Percentiles rank a stretch among this genome's conserved stretches.
Conservation (phyloP, 2,329 filamentous ascomycete species). For the Pezicula rhizophila region DNA sequence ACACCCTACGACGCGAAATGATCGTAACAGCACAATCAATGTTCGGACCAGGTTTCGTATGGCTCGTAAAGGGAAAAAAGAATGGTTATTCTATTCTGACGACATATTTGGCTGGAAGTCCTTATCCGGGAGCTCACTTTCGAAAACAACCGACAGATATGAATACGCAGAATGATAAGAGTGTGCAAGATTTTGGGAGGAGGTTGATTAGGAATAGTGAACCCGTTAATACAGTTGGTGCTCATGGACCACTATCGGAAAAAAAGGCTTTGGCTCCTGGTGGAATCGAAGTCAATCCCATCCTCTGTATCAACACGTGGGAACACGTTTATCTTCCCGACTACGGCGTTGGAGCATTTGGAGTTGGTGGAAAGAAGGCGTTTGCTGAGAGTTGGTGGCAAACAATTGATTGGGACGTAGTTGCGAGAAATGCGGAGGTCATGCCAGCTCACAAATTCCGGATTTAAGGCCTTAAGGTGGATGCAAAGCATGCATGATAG, state of each 20-base stretch:
- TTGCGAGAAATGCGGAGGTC: conserved; percentile 34
- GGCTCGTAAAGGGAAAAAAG: conserved; percentile 63
- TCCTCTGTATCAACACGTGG: conserved; percentile 94
- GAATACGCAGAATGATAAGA: conserved; percentile 49
- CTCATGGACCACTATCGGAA: conserved; percentile 22
- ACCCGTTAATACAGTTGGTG: conserved; percentile 29
- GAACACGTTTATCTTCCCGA: conserved; percentile 88
- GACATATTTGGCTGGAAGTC: conserved; percentile 88
- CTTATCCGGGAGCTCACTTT: conserved; percentile 79
- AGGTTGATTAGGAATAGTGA: conserved; percentile 25
- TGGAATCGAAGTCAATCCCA: conserved; percentile 62
- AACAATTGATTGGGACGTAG: conserved; percentile 75
- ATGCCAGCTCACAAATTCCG: neutral
- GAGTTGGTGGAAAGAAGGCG: conserved; percentile 64
- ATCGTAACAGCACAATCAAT: conserved; percentile 76
- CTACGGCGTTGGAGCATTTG: conserved; percentile 54
- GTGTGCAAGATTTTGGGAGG: conserved; percentile 33
- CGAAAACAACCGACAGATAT: conserved; percentile 61
- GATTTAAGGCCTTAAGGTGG: neutral
- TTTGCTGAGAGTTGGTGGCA: conserved; percentile 86
- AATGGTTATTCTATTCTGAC: conserved; percentile 61
- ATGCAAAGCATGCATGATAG: neutral
- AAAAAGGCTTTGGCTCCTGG: conserved; percentile 49
- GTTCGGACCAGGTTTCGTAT: conserved; percentile 97
- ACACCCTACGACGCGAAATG: conserved; percentile 76